These are phyloP conservation scores for Echinochloa phyllopogon DNA, from an alignment of 176 grass and related monocot genomes.

Conservation along the genomic window DNA sequence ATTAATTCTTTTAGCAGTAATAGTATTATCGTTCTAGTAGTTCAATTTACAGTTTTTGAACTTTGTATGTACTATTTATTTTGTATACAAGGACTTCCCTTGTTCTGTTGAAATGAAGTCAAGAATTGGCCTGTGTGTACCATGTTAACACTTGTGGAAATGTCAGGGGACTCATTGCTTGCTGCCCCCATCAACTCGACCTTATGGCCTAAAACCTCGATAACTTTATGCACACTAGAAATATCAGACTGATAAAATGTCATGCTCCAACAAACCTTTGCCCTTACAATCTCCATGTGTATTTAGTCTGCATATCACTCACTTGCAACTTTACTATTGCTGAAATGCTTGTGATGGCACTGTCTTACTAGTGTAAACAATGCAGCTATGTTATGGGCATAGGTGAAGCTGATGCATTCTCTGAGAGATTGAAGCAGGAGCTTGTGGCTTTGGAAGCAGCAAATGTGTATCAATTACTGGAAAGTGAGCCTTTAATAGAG, in stretches of 20 bases:
- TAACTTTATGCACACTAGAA: background rate
- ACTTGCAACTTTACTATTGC: constrained; percentile 21
- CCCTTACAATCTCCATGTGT: background rate
- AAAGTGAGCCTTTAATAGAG: constrained; percentile 89
- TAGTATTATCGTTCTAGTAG: constrained; percentile 4
- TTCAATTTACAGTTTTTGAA: constrained; percentile 27
- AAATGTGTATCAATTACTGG: constrained; percentile 92
- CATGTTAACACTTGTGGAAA: constrained; percentile 3
- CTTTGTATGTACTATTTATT: background rate
- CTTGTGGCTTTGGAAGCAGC: constrained; percentile 93
- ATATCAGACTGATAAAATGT: background rate
- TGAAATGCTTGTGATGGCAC: constrained; percentile 32
- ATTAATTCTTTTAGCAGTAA: constrained; percentile 19
- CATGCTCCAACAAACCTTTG: background rate
- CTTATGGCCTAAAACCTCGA: background rate
- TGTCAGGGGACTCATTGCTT: background rate
- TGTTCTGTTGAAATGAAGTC: background rate
- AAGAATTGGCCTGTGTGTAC: background rate
- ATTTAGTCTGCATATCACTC: constrained; percentile 29
- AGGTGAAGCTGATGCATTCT: constrained; percentile 98
- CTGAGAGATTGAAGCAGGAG: constrained; percentile 95
- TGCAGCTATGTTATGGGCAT: constrained; percentile 99
- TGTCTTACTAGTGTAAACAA: constrained; percentile 39
- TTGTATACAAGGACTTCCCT: background rate
- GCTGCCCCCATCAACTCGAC: background rate